Evolutionary conservation across 2,329 filamentous ascomycete species (phyloP).

Genomic region (Parastagonospora avenae): DNA sequence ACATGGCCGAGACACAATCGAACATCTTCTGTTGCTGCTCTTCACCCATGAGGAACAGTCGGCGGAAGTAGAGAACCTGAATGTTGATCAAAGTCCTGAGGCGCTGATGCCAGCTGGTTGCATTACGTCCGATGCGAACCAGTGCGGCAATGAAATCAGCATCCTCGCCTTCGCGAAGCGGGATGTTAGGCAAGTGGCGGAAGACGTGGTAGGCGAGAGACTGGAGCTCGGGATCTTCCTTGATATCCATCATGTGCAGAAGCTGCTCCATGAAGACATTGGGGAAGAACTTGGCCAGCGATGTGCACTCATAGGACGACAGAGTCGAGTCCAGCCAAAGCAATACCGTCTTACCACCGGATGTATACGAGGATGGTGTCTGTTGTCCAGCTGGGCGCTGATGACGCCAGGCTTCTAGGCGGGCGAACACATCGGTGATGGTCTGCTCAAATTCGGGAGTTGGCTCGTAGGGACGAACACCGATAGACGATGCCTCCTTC

Average conservation of each 20-base stretch:
- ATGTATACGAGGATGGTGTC: constrained; percentile 91
- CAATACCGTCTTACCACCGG: constrained; percentile 92
- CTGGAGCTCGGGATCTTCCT: constrained; percentile 96
- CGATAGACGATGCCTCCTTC: constrained; percentile 78
- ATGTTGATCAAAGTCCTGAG: constrained; percentile 96
- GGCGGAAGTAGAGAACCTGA: constrained; percentile 97
- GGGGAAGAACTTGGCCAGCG: constrained; percentile 89
- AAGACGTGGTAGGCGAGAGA: constrained; percentile 95
- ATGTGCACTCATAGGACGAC: constrained; percentile 89
- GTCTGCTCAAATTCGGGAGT: constrained; percentile 73
- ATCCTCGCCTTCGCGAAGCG: constrained; percentile 85
- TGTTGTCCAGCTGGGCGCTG: constrained; percentile 87
- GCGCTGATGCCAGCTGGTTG: constrained; percentile 92
- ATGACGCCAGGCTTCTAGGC: constrained; percentile 85
- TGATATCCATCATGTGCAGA: constrained; percentile 99
- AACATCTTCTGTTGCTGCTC: constrained; percentile 81
- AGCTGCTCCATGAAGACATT: constrained; percentile 88
- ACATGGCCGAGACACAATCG: constrained; percentile 92
- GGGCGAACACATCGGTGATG: constrained; percentile 75
- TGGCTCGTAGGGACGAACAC: constrained; percentile 81
- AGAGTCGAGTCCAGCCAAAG: constrained; percentile 93
- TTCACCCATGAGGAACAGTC: constrained; percentile 82
- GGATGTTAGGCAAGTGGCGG: constrained; percentile 92
- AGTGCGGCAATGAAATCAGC: constrained; percentile 82
- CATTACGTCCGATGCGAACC: constrained; percentile 83